Conservation (phyloP, 257 asterid genomes). For the Catharanthus roseus region DNA sequence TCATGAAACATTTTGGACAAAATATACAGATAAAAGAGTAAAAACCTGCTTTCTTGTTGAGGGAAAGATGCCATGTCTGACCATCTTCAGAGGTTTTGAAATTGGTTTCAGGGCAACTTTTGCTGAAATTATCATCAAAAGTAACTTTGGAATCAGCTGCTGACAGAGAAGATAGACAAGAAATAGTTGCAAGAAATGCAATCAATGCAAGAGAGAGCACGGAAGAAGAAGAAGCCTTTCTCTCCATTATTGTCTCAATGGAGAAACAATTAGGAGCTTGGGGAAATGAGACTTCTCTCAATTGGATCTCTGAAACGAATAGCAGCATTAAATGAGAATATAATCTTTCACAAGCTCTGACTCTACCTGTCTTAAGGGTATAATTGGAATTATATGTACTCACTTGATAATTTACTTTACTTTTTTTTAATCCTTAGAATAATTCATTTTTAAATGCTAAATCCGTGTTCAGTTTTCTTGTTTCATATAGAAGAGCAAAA, state of each 20-base stretch:
- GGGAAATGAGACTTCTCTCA: constrained; percentile 9
- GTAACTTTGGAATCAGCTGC: constrained; percentile 32
- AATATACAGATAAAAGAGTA: background rate
- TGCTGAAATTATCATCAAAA: constrained; percentile 66
- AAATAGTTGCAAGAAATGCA: constrained; percentile 16
- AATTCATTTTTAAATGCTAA: background rate
- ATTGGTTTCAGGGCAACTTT: constrained; percentile 65
- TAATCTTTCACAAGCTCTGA: constrained; percentile 12
- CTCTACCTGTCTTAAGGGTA: constrained; percentile 17
- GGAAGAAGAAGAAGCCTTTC: constrained; percentile 26
- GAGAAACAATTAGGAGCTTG: background rate
- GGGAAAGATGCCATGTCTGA: constrained; percentile 80
- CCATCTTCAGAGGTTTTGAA: constrained; percentile 91
- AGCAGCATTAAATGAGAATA: constrained; percentile 12
- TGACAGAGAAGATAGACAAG: constrained; percentile 20
- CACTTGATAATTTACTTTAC: constrained; percentile 8
- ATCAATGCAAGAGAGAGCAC: constrained; percentile 26
- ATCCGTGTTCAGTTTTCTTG: too few species aligned
- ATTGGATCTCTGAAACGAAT: constrained; percentile 22
- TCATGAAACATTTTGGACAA: too few species aligned
- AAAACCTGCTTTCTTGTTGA: constrained; percentile 66
- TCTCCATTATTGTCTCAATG: constrained; percentile 34
- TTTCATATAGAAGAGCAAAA: background rate
- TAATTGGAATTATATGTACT: constrained; percentile 1
- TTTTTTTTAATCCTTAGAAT: background rate